Conservation (phyloP, 2,329 filamentous ascomycete genomes). For the Microdochium bolleyi region DNA sequence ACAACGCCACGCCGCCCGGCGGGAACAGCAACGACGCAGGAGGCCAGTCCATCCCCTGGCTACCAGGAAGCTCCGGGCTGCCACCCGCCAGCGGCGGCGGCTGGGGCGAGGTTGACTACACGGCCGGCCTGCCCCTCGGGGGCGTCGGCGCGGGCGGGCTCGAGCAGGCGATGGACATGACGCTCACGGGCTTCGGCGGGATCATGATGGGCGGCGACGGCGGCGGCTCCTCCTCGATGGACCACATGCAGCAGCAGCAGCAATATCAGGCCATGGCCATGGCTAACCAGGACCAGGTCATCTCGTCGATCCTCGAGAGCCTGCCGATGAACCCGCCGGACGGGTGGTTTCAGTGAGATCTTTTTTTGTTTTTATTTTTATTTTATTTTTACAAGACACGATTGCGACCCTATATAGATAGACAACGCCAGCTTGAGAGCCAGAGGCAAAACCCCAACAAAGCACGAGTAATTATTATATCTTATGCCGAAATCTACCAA, state of each 20-base stretch:
- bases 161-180: slow-evolving; percentile 34
- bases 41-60: no score
- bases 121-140: slow-evolving; percentile 19
- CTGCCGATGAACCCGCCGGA: no score
- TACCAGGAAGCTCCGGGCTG: no score
- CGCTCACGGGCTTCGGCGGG: slow-evolving; percentile 25
- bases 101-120: slow-evolving; percentile 24
- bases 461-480: no score
- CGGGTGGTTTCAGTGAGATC: not conserved
- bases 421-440: no score
- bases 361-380: not conserved
- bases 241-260: not conserved
- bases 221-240: not conserved
- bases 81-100: slow-evolving; percentile 11
- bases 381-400: not conserved
- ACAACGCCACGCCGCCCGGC: no score
- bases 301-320: not conserved
- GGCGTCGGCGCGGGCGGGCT: slow-evolving; percentile 18
- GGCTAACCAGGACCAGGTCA: not conserved
- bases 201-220: not conserved
- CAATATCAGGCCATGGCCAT: not conserved
- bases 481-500: no score
- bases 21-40: no score
- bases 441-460: no score
- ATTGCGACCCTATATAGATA: no score